A percentile compares a stretch with the other conserved stretches of the same genome.
Evolutionary conservation across 1,284 basidiomycete species (phyloP).

Genomic region (Ganoderma boninense): DNA sequence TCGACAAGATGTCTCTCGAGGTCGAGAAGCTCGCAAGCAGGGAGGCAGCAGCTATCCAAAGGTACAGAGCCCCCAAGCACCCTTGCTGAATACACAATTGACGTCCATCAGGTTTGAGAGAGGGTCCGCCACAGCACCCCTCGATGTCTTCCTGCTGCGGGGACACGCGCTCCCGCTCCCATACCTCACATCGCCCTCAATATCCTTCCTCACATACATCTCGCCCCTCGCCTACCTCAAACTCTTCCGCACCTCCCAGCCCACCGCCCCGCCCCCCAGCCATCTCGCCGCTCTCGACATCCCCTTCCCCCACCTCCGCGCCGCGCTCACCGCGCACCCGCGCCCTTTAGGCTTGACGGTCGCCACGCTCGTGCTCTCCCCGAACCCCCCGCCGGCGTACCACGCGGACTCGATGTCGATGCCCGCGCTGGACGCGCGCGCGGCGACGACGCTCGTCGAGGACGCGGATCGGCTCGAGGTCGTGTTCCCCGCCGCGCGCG

Average conservation of each 20-base stretch:
- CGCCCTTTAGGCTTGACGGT: slow-evolving; percentile 57
- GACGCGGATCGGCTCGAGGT: slow-evolving; percentile 56
- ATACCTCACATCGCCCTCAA: slow-evolving; percentile 69
- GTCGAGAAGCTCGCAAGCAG: slow-evolving; percentile 58
- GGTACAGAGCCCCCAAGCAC: slow-evolving; percentile 48
- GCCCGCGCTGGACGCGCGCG: slow-evolving; percentile 38
- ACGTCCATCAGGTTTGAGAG: slow-evolving; percentile 43
- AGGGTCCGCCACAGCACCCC: slow-evolving; percentile 48
- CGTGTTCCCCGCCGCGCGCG: slow-evolving; percentile 52
- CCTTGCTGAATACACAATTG: not conserved
- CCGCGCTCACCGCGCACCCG: slow-evolving; percentile 49
- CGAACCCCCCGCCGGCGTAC: slow-evolving; percentile 37
- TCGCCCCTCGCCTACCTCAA: slow-evolving; percentile 74
- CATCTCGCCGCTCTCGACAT: slow-evolving; percentile 59
- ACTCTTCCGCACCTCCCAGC: slow-evolving; percentile 52
- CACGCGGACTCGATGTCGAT: slow-evolving; percentile 35
- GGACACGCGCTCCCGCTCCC: slow-evolving; percentile 72
- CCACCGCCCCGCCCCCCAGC: slow-evolving; percentile 31
- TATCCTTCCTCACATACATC: slow-evolving; percentile 75
- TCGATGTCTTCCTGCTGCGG: slow-evolving; percentile 74
- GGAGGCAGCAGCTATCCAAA: slow-evolving; percentile 61
- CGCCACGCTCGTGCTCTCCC: slow-evolving; percentile 63
- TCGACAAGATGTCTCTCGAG: slow-evolving; percentile 59
- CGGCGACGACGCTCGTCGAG: slow-evolving; percentile 49
- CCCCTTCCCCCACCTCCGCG: slow-evolving; percentile 55